Conservation (phyloP, 768 basidiomycete species). For the Omphalotus guepiniiformis region DNA sequence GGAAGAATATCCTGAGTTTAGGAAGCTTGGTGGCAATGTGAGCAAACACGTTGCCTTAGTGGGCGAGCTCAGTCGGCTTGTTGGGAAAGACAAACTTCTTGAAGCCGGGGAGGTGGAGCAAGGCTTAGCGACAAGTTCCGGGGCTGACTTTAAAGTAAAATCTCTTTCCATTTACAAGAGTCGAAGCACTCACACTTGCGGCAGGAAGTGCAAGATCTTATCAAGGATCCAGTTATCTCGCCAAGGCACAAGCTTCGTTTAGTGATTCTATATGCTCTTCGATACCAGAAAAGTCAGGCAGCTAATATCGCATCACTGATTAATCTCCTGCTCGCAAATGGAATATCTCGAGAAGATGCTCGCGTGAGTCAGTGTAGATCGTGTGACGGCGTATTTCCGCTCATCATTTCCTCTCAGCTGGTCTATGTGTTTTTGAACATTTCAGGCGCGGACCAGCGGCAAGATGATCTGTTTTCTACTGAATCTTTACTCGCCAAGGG, state of each 20-base stretch:
- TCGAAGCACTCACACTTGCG: not conserved
- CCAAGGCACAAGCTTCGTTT: slow-evolving; percentile 83
- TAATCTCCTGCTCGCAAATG: slow-evolving; percentile 70
- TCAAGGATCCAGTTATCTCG: slow-evolving; percentile 64
- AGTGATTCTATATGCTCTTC: slow-evolving; percentile 87
- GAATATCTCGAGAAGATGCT: slow-evolving; percentile 73
- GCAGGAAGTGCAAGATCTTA: slow-evolving; percentile 78
- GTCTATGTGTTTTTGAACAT: slow-evolving; percentile 92
- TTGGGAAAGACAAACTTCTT: slow-evolving; percentile 79
- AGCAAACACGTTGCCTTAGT: slow-evolving; percentile 98
- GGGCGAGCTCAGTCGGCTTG: slow-evolving; percentile 89
- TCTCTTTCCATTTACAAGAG: not conserved
- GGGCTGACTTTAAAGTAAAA: slow-evolving; percentile 78
- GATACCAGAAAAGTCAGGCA: slow-evolving; percentile 88
- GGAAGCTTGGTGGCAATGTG: slow-evolving; percentile 94
- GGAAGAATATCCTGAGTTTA: slow-evolving; percentile 97
- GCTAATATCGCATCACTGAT: slow-evolving; percentile 79
- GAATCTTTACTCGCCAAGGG: slow-evolving; percentile 94
- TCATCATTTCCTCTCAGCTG: slow-evolving; percentile 46
- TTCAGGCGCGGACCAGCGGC: slow-evolving; percentile 92
- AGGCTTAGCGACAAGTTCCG: slow-evolving; percentile 88
- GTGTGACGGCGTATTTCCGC: not conserved
- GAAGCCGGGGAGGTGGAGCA: slow-evolving; percentile 95
- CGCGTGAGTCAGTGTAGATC: slow-evolving; percentile 41
- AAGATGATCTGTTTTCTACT: slow-evolving; percentile 95